phyloP scores from a whole-genome alignment of 768 basidiomycete genomes.

The Tulasnella sp. region DNA sequence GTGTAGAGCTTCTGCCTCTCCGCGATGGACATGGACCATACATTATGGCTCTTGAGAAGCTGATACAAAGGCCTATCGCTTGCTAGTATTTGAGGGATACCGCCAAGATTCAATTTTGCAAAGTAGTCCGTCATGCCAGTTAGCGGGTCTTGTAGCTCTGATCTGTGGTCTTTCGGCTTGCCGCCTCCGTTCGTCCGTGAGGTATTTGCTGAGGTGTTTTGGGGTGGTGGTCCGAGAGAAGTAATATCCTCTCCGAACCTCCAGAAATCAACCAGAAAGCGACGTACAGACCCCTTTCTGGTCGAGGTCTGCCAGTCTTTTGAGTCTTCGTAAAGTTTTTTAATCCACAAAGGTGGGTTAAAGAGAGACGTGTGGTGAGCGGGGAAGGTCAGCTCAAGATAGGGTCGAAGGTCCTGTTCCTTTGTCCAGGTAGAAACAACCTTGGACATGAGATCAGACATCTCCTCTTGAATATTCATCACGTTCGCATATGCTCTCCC shows the following conservation, averaged over 20 bases:
- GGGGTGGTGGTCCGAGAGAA: not conserved
- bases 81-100: conserved; percentile 41
- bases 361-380: conserved; percentile 46
- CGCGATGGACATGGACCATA: conserved; percentile 52
- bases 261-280: not conserved
- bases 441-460: conserved; percentile 46
- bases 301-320: conserved; percentile 32
- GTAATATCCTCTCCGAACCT: not conserved
- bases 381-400: conserved; percentile 46
- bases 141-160: not conserved
- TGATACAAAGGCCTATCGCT: conserved; percentile 39
- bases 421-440: conserved; percentile 39
- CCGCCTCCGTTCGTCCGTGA: not conserved
- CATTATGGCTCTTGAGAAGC: conserved; percentile 39
- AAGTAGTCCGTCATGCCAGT: not conserved
- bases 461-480: conserved; percentile 46
- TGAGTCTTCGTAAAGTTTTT: conserved; percentile 26
- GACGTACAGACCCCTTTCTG: not conserved
- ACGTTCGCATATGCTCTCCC: conserved; percentile 45
- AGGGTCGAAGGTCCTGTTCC: conserved; percentile 41
- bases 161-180: not conserved
- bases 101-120: conserved; percentile 36
- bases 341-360: conserved; percentile 50
- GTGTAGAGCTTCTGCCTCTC: conserved; percentile 48
- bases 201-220: not conserved